Percentiles rank a stretch among this genome's conserved stretches.
These are phyloP conservation scores for Lithocarpus polystachyus DNA, from an alignment of 306 rosid genomes.

Conservation along the genomic window DNA sequence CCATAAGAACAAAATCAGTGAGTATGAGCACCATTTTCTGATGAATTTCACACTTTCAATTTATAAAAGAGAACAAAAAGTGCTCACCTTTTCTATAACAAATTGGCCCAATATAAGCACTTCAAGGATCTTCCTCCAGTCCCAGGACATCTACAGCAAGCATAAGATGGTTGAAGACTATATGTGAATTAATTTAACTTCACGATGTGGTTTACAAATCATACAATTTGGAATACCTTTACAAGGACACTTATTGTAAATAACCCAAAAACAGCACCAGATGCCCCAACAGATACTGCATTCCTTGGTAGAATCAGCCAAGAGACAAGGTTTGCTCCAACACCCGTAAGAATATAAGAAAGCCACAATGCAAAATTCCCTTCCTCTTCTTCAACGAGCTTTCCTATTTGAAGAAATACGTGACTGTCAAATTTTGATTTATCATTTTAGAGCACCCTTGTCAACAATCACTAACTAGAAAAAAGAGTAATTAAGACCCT, in stretches of 20 bases:
- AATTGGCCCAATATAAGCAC: conserved; percentile 96
- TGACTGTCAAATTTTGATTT: conserved; percentile 7
- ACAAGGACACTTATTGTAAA: conserved; percentile 89
- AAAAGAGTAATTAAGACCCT: conserved; percentile 30
- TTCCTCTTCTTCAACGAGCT: conserved; percentile 99
- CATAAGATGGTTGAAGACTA: conserved; percentile 1
- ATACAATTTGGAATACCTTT: conserved; percentile 51
- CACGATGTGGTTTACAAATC: not conserved
- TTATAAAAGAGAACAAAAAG: not conserved
- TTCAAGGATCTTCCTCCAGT: conserved; percentile 98
- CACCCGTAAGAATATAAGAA: conserved; percentile 84
- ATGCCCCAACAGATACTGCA: conserved; percentile 91
- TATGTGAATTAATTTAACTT: not conserved
- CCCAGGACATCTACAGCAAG: conserved; percentile 83
- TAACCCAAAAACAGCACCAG: conserved; percentile 96
- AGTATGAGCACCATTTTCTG: not conserved
- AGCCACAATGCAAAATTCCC: conserved; percentile 92
- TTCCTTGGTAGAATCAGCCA: conserved; percentile 91
- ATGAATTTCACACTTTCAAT: not conserved
- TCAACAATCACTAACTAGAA: conserved; percentile 5
- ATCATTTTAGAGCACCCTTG: not conserved
- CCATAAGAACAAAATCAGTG: no score
- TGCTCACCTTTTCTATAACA: conserved; percentile 79
- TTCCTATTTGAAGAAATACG: conserved; percentile 46
- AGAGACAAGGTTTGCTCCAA: conserved; percentile 92